Base-by-base conservation (phyloP, 176 grass and related monocot genomes). In the Otatea glauca region DNA sequence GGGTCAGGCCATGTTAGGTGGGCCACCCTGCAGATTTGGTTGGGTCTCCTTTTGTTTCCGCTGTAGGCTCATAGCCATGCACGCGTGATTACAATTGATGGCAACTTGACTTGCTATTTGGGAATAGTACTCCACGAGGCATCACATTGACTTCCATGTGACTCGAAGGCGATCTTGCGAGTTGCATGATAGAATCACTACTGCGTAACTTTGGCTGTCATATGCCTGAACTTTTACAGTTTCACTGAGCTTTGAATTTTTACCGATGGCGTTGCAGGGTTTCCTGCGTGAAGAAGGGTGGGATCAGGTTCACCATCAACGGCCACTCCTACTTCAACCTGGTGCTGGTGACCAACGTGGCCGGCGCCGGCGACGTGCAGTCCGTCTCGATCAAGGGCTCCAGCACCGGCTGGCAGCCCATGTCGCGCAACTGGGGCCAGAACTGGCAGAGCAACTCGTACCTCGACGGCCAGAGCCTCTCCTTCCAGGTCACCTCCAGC, bases 291-390 rank as follows among this genome's bases (percentile, higher is more conserved):
- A 97, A 92, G 94, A 97, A 97, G 84, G 94, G 94, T 3, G 94
- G 94, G 9, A 88, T 97, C 43, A 47, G 94, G 76, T 97, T 97
- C 94, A 97, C 94, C 70, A 69, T 97, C 79, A 97, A 94, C 71
- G 94, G 94, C 6, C 92, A 97, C 83, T 94, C 94, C 74, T 97
- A 94, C 92, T 97, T 97, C 88, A 91, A 97, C 72, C 80, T 97
- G 77, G 90, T 97, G 70, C 83, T 97, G 20, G 85, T 97, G 32
- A 97, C 94, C 58, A 97, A 97, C 77, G 94, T 97, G 65, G 94
- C 83, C 64, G 92, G 94, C 66, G 86, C 94, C 70, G 94, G 94
- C 13, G 94, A 97, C 47, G 83, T 92, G 79, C 79, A 48, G 9
- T 68, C 92, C 21, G 94, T 92, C 7, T 87, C 94, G 7, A 97